phyloP scores from a whole-genome alignment of 371 early-diverging fungal species.

The Mortierella sp. region DNA sequence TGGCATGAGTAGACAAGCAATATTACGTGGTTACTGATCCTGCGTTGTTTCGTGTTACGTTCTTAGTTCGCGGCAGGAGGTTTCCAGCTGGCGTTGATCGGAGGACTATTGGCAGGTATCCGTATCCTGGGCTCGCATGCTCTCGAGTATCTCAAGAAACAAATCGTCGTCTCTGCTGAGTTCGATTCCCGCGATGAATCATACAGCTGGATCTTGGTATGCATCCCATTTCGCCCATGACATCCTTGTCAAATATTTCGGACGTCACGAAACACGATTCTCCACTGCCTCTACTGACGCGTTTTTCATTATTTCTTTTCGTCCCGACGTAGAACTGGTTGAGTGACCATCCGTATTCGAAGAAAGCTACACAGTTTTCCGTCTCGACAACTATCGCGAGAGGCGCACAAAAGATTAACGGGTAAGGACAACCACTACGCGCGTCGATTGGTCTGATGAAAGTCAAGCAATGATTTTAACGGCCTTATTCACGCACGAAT shows the following conservation, averaged over 20 bases:
- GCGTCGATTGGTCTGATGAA: neutral
- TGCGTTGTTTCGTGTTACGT: neutral
- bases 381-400: slow-evolving; percentile 70
- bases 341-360: slow-evolving; percentile 71
- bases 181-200: slow-evolving; percentile 77
- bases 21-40: neutral
- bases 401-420: slow-evolving; percentile 61
- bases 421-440: slow-evolving; percentile 1
- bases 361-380: slow-evolving; percentile 68
- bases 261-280: neutral
- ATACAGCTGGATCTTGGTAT: slow-evolving; percentile 61
- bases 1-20: neutral
- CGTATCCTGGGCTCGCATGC: slow-evolving; percentile 65
- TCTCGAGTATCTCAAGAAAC: slow-evolving; percentile 66
- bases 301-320: slow-evolving; percentile 1
- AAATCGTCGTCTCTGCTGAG: slow-evolving; percentile 69
- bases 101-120: slow-evolving; percentile 58
- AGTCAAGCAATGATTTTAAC: neutral
- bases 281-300: neutral
- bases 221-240: neutral
- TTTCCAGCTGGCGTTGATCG: slow-evolving; percentile 53
- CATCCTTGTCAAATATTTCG: neutral
- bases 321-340: slow-evolving; percentile 64
- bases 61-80: slow-evolving; percentile 71
- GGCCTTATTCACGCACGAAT: neutral